Base-by-base conservation (phyloP, 1,284 basidiomycete species). In the Ganoderma meredithae region DNA sequence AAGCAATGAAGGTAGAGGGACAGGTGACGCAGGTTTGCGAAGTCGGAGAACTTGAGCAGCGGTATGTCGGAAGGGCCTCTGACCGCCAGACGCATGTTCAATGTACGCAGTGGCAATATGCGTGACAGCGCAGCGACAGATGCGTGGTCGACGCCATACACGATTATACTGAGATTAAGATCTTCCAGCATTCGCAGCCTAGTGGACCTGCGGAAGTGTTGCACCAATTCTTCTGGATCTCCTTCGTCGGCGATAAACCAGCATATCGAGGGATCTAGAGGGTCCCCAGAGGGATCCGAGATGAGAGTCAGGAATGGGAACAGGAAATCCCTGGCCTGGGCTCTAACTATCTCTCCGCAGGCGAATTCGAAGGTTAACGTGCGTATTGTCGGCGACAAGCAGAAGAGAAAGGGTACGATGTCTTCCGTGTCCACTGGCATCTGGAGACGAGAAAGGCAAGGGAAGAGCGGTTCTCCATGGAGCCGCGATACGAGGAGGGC, bases 361-460 rank as follows among this genome's bases (percentile, higher is more conserved):
- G 22, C 10, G 33, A 39, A 58, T 5, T 58, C 55, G 13, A 39
- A n/a, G 31, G 55, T 22, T 15, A 58, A 31, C 1, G 33, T 2
- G 17, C 9, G 55, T 39, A 39, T 3, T 22, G 55, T 36, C 9
- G 55, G 55, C 17, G 55, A 58, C 55, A 39, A 39, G 10, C 3
- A 58, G 36, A 36, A 58, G 4, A 58, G 17, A n/a, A 58, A 33
- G 19, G 55, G n/a, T 3, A 39, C 12, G 19, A 58, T 33, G n/a
- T 58, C 55, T 10, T 22, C 55, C 33, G 39, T 19, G 8, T n/a
- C 12, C 7, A 17, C 33, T n/a, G 33, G 55, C 55, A 58, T 58
- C 33, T 22, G 55, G n/a, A 58, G 55, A 39, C n/a, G 55, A 17
- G 17, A 33, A 31, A 58, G 55, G 55, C 19, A 58, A 58, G 33